Evolutionary conservation across 495 filamentous ascomycete species (phyloP), one percentile per base, ranked within the genome.

Genomic region (Daldinia loculata): DNA sequence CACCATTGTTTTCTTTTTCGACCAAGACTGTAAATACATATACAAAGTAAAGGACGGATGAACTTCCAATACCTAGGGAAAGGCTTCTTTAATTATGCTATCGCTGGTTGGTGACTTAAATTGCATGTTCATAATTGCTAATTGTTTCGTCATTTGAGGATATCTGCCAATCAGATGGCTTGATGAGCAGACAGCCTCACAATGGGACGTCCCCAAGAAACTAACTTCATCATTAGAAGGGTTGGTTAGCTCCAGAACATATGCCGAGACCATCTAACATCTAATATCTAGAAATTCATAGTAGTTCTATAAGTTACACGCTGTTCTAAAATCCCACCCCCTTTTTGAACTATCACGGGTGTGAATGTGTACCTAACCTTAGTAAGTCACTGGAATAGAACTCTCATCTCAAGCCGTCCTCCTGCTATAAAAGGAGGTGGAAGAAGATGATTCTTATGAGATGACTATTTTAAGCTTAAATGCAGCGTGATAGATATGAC

Each of bases 71-170:
- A 29, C 2, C 1, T 4, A 30, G 9, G 24, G 24, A 17, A 30
- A 17, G 12, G 2, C 12, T 3, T 29, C 50, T 30, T 7, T 30
- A 30, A 53, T 30, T 53, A 29, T 29, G 30, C 15, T 15, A 22
- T 52, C 50, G 50, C 26, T 7, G 12, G 19, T 14, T 34, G 14
- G 30, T 56, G 51, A 65, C 12, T 50, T 65, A 19, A 24, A 48
- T n/a, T 15, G 22, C 24, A 30, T 30, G 22, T 14, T 24, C 34
- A 36, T 43, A 3, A 38, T 69, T 43, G 26, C 26, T 64, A 55
- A 69, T 55, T 45, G 15, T 43, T 17, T 60, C 67, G 67, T 69
- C 67, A 69, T 60, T 51, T 12, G 19, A 11, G 11, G 8, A 9
- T 12, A 11, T 9, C 45, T 34, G 12, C 67, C 67, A 69, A 63